A percentile compares a stretch with the other conserved stretches of the same genome.
Conservation (phyloP, 148 eudicot genomes). For the Nyssa sinensis region DNA sequence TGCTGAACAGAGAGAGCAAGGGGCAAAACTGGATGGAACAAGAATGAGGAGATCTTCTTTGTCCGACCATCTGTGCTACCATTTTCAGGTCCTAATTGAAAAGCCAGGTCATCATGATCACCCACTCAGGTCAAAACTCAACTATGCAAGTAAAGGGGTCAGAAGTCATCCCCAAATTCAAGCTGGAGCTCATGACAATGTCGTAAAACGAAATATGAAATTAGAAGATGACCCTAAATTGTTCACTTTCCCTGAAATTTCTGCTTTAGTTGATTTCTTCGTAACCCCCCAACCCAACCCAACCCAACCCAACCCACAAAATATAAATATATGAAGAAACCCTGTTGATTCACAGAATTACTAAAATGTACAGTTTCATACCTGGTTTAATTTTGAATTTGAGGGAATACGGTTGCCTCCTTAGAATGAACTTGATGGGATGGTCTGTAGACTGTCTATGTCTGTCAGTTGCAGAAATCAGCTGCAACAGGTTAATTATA, state of each 20-base stretch:
- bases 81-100: conserved; percentile 68
- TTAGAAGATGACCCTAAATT: neutral
- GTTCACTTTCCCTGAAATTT: too few species aligned
- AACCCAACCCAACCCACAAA: too few species aligned
- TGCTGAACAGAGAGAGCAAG: conserved; percentile 88
- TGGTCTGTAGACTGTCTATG: conserved; percentile 94
- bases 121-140: conserved; percentile 5
- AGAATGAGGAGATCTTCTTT: conserved; percentile 79
- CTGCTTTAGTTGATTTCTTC: neutral
- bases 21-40: conserved; percentile 89
- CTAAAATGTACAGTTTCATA: conserved; percentile 11
- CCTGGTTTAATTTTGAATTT: conserved; percentile 96
- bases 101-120: conserved; percentile 10
- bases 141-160: neutral
- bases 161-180: neutral
- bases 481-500: conserved; percentile 44
- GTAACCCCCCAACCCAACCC: too few species aligned
- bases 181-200: neutral
- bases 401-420: conserved; percentile 75
- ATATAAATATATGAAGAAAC: neutral
- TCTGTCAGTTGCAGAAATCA: conserved; percentile 89
- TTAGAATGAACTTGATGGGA: conserved; percentile 84
- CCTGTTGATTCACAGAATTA: neutral
- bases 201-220: neutral
- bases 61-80: conserved; percentile 70